Percentiles rank a stretch among this genome's conserved stretches.
phyloP scores from a whole-genome alignment of 179 eudicot species.

The Actinidia polygama region DNA sequence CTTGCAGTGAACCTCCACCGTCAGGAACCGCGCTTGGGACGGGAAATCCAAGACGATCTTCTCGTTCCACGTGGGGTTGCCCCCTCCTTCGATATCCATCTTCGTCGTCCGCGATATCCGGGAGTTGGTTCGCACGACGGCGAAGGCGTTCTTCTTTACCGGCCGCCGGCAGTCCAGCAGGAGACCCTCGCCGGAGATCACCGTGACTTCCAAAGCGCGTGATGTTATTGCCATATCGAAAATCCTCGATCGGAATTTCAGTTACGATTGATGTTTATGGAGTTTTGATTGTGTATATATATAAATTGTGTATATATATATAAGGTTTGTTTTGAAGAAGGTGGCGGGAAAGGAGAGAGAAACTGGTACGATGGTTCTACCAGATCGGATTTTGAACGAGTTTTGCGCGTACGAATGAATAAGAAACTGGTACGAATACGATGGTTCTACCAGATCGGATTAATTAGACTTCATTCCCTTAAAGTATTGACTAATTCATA shows the following conservation, averaged over 20 bases:
- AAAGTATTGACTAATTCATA: too few relatives aligned
- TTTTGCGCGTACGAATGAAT: too few relatives aligned
- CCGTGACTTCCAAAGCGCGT: conserved; percentile 38
- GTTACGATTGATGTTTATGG: too few relatives aligned
- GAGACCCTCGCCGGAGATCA: conserved; percentile 54
- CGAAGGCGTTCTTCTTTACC: conserved; percentile 46
- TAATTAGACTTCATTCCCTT: too few relatives aligned
- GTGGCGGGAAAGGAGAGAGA: conserved; percentile 47
- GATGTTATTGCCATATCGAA: conserved; percentile 5
- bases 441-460: too few relatives aligned
- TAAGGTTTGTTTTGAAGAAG: conserved; percentile 7
- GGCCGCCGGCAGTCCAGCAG: conserved; percentile 22
- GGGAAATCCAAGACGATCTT: conserved; percentile 38
- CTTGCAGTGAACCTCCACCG: conserved; percentile 40
- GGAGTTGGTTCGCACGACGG: conserved; percentile 29
- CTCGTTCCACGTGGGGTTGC: conserved; percentile 57
- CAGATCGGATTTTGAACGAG: not conserved
- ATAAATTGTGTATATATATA: not conserved
- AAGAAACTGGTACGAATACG: too few relatives aligned
- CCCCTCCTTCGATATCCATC: conserved; percentile 30
- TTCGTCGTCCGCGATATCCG: conserved; percentile 22
- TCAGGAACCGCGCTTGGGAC: conserved; percentile 27
- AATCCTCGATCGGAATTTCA: too few relatives aligned
- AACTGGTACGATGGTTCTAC: conserved; percentile 22
- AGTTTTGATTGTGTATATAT: not conserved